Evolutionary conservation across 163 green algal genomes (phyloP), one percentile per base, ranked within the genome.

Genomic region (Chlamydomonas reinhardtii): DNA sequence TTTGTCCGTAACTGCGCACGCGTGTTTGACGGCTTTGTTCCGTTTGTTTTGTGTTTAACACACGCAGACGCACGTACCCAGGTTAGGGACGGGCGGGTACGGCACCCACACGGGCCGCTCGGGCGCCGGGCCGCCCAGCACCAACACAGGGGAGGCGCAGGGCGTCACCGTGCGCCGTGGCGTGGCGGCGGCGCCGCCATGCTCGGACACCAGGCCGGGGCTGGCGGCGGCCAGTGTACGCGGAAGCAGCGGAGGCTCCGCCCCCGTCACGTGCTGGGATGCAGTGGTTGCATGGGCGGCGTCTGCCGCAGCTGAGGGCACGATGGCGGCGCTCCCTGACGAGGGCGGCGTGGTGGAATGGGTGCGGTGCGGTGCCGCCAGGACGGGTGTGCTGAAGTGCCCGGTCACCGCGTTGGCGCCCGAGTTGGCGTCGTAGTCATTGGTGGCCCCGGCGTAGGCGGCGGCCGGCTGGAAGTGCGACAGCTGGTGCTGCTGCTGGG

Each of bases 41-140:
- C n/a, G n/a, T n/a, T n/a, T n/a, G n/a, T n/a, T n/a, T n/a, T n/a
- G n/a, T n/a, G n/a, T n/a, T n/a, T n/a, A n/a, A n/a, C n/a, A n/a
- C n/a, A n/a, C n/a, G n/a, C n/a, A n/a, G n/a, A 15, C 12, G 54
- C 11, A 17, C 56, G 65, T 24, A 78, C 66, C n/a, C 31, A 74
- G 29, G n/a, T 68, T 68, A 0, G 78, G 78, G 12, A 85, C 65
- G n/a, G 43, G 78, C 48, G 43, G 24, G 35, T 37, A 22, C 5
- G 78, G 78, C 19, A 76, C 78, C 78, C 78, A 85, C 48, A 15
- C 25, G 22, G 78, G 78, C 31, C n/a, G 78, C 78, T 76, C 66
- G 14, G 24, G 11, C 37, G 48, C n/a, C 16, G n/a, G 66, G 12
- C 72, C 35, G 20, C 11, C 76, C 59, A 39, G 35, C 25, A n/a